phyloP scores from a whole-genome alignment of 192 early-diverging fungal species.

The Coemansia asiatica region DNA sequence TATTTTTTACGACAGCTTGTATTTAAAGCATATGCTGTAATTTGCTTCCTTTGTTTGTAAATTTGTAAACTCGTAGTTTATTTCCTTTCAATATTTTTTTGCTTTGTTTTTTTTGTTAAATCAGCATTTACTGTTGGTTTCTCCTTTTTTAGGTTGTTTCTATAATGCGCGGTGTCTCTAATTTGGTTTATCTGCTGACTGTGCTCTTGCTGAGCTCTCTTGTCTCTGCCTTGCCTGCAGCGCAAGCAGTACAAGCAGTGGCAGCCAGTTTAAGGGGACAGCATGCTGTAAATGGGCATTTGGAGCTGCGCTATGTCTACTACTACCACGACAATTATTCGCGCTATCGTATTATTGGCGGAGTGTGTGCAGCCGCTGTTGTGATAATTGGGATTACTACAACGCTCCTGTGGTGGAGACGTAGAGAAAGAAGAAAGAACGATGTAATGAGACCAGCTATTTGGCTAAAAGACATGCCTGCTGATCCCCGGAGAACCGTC shows the following conservation, averaged over 20 bases:
- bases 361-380: constrained; percentile 9
- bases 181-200: neutral
- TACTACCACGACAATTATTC: neutral
- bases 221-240: neutral
- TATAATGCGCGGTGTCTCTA: neutral
- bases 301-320: neutral
- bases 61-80: neutral
- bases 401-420: constrained; percentile 4
- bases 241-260: neutral
- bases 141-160: neutral
- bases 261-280: neutral
- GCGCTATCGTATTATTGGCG: constrained; percentile 10
- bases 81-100: neutral
- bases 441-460: neutral
- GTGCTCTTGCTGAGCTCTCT: neutral
- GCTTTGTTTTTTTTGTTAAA: neutral
- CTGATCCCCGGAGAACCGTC: neutral
- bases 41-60: neutral
- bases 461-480: neutral
- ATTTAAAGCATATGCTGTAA: neutral
- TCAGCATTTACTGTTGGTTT: neutral
- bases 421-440: constrained; percentile 3
- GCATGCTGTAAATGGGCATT: neutral
- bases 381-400: neutral
- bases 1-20: too few relatives aligned